Base-by-base conservation (phyloP, 257 asterid species). In the Nicotiana noctiflora region DNA sequence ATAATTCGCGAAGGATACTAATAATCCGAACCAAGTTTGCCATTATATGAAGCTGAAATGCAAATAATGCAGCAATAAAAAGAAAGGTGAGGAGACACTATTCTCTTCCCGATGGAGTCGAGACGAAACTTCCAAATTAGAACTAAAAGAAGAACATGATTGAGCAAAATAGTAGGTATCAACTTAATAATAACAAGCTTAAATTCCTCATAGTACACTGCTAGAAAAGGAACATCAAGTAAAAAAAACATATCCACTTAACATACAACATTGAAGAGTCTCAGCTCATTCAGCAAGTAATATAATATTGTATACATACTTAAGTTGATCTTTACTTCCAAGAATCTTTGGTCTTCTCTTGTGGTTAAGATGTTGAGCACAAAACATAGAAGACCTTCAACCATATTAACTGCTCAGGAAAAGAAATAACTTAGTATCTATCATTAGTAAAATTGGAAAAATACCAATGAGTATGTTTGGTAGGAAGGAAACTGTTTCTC, bases 231-330 rank as follows among this genome's bases (percentile, higher is more conserved):
- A 49, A 72, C 78, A 46, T 29, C 14, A 72, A 74, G 78, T 57
- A 49, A 72, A 72, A 72, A 72, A 49, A 23, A 23, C 78, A 72
- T 23, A 57, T 4, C 79, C 61, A 74, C 79, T 49, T 49, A 74
- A 74, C 60, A 74, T 74, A 49, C 61, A 74, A 74, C 8, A 44
- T 49, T 49, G 23, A 74, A 74, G 62, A 74, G 60, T 74, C 62
- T 74, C 17, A 14, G 77, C 44, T 49, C 79, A 74, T 74, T 57
- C 79, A 74, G 32, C 79, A 74, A 25, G 78, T 46, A 72, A 70
- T 40, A 72, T 72, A 74, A 74, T 49, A 74, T 74, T 44, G 61
- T 49, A 74, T 49, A 74, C 61, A 49, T 74, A 34, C 18, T 66
- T 66, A 46, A 72, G 40, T 70, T 70, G 37, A 44, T 70, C 60